These are phyloP conservation scores for Ustulina deusta DNA, from an alignment of 2,329 filamentous ascomycete genomes.

Conservation along the genomic window DNA sequence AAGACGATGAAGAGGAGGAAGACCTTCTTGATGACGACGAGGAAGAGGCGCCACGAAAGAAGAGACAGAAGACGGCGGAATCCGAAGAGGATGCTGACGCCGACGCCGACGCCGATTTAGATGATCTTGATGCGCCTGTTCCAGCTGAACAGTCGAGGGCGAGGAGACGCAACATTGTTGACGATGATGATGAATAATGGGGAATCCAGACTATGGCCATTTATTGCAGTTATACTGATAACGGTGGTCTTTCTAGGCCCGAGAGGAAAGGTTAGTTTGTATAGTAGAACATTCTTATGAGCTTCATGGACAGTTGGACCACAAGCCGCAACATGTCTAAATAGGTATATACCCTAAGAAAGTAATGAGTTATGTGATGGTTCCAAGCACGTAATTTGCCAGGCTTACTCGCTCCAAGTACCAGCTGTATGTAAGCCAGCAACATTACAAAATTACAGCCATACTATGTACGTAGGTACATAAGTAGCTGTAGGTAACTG, in stretches of 20 bases:
- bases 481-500: background rate
- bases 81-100: constrained; percentile 63
- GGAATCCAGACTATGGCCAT: constrained; percentile 4
- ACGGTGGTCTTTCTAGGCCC: background rate
- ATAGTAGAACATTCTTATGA: constrained; percentile 19
- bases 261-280: constrained; percentile 16
- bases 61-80: constrained; percentile 65
- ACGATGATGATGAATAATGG: constrained; percentile 65
- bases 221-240: constrained; percentile 4
- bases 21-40: constrained; percentile 65
- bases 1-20: constrained; percentile 72
- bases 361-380: background rate
- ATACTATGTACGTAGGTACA: background rate
- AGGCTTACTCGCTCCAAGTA: background rate
- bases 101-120: constrained; percentile 67
- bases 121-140: constrained; percentile 59
- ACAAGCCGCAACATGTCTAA: background rate
- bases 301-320: background rate
- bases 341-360: constrained; percentile 16
- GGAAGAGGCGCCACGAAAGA: constrained; percentile 58
- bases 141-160: constrained; percentile 57
- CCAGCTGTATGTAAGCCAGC: background rate
- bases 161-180: constrained; percentile 68
- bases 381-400: background rate
- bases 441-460: background rate